phyloP scores from a whole-genome alignment of 2,329 filamentous ascomycete genomes.

The Epichloe sylvatica region DNA sequence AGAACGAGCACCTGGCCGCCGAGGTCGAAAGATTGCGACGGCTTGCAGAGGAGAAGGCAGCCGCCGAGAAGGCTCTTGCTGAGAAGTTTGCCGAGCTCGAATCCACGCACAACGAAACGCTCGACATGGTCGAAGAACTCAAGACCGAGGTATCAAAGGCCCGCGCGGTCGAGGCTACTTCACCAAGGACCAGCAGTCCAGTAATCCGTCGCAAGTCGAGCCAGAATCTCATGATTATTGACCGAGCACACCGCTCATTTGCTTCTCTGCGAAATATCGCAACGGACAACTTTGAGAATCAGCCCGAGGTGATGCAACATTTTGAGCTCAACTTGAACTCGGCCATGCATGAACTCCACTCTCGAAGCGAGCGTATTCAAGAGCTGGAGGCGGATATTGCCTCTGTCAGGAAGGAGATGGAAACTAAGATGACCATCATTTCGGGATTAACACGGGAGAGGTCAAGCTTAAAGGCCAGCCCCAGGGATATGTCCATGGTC shows the following conservation, averaged over 20 bases:
- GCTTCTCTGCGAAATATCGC: conserved; percentile 81
- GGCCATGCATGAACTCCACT: conserved; percentile 83
- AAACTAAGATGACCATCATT: conserved; percentile 91
- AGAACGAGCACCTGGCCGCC: conserved; percentile 33
- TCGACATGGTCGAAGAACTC: conserved; percentile 80
- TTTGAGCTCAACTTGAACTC: conserved; percentile 87
- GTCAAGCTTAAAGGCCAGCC: conserved; percentile 69
- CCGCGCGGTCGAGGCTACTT: conserved; percentile 44
- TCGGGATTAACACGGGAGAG: conserved; percentile 85
- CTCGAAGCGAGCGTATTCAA: conserved; percentile 76
- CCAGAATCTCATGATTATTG: conserved; percentile 73
- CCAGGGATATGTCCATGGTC: conserved; percentile 84
- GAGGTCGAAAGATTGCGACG: conserved; percentile 61
- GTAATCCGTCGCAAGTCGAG: conserved; percentile 88
- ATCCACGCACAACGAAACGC: conserved; percentile 62
- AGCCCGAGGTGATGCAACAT: conserved; percentile 75
- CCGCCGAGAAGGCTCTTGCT: conserved; percentile 56
- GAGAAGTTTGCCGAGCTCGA: conserved; percentile 75
- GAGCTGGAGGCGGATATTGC: conserved; percentile 75
- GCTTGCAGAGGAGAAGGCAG: conserved; percentile 63
- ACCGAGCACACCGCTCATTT: conserved; percentile 84
- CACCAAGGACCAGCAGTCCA: conserved; percentile 52
- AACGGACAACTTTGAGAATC: conserved; percentile 65
- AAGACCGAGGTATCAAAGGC: conserved; percentile 74
- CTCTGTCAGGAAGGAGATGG: conserved; percentile 86